Conservation (phyloP, 2,329 filamentous ascomycete genomes). For the Xylariaceae sp. region DNA sequence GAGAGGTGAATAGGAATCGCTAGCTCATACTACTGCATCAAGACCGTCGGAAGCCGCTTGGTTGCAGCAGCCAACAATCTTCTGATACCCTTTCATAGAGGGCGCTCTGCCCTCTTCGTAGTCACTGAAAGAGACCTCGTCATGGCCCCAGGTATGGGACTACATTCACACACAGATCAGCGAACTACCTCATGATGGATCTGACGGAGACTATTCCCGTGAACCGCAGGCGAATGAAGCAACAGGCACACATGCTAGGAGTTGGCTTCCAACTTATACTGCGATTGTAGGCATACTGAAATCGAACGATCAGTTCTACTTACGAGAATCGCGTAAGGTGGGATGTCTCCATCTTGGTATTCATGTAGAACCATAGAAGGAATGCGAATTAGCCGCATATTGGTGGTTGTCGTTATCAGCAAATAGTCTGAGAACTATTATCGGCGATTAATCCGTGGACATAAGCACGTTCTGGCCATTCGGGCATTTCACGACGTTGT, state of each 20-base stretch:
- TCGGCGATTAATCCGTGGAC: background rate
- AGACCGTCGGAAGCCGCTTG: constrained; percentile 9
- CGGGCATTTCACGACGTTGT: background rate
- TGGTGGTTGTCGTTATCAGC: background rate
- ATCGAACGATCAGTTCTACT: background rate
- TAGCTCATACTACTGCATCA: background rate
- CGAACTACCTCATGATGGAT: background rate
- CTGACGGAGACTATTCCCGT: background rate
- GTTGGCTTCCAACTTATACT: background rate
- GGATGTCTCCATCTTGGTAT: constrained; percentile 3
- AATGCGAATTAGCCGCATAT: constrained; percentile 6
- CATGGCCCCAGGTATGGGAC: constrained; percentile 4
- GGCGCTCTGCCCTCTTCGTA: background rate
- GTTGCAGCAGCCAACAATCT: background rate
- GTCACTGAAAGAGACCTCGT: constrained; percentile 3
- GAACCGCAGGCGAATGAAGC: background rate
- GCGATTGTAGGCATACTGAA: background rate
- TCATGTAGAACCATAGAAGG: constrained; percentile 1
- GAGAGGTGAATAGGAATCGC: background rate
- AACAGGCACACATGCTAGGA: background rate
- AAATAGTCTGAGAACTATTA: background rate
- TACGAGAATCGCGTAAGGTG: constrained; percentile 9
- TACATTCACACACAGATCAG: background rate
- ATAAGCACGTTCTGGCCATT: background rate
- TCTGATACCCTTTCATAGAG: background rate